Evolutionary conservation across 2,329 filamentous ascomycete species (phyloP), one percentile per base, ranked within the genome.

Genomic region (Sporothrix brunneoviolacea): DNA sequence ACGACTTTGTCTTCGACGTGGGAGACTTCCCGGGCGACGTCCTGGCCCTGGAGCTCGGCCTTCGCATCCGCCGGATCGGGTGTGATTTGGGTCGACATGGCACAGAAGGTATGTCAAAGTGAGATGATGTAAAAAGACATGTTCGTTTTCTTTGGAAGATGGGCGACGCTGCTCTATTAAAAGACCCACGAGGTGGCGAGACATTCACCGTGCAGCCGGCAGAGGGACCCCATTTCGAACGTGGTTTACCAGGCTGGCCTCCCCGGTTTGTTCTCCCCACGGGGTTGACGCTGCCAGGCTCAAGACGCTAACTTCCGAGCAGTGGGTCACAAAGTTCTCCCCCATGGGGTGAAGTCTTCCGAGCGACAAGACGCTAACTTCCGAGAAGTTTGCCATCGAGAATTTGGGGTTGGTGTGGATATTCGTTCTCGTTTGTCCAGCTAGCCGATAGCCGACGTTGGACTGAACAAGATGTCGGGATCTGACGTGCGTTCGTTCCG

Each of bases 1-100:
- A 39, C 28, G 18, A 41, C 35, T 24, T 51, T 51, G 41, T 28
- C 28, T 21, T 51, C 48, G 24, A 40, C 41, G 19, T 51, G 48
- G 9, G 40, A 32, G 13, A 39, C 19, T 7, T 51, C 48, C n/a
- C 16, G 30, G 18, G 13, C 42, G 18, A 45, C 16, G 6, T 33
- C 33, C 21, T 32, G 35, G 16, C 21, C 33, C 13, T 21, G 24
- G 4, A 30, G 16, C 12, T 44, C n/a, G 22, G 48, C 39, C 41
- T 45, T 45, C 7, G 42, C 19, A 15, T 38, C 35, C 12, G n/a
- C 18, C 4, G 35, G 4, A 12, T 36, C 27, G 8, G 13, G 24
- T 28, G 10, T 8, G 16, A 16, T 22, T 16, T 24, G 22, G 15
- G 33, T 39, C 22, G 47, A 36, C 43, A 46, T 46, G 43, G 19